Percentiles rank a stretch among this genome's conserved stretches.
These are phyloP conservation scores for Uncinocarpus reesii DNA, from an alignment of 2,329 filamentous ascomycete species.

Conservation along the genomic window DNA sequence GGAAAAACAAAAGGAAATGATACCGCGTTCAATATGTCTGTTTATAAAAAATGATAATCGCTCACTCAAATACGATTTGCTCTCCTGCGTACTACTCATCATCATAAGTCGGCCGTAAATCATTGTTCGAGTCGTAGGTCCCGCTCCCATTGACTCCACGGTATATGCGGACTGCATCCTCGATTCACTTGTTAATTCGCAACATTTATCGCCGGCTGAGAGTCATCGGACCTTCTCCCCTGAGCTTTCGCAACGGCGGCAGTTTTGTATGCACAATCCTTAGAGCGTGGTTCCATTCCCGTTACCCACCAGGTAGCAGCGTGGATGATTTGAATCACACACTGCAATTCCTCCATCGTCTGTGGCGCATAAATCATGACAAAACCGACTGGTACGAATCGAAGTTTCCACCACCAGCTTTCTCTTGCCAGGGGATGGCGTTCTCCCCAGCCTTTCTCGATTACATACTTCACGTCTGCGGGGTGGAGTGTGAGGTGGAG, in stretches of 20 bases:
- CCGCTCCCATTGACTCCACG: constrained; percentile 4
- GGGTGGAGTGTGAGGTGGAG: constrained; percentile 75
- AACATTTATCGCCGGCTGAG: neutral
- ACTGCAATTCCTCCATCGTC: constrained; percentile 55
- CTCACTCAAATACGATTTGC: too few relatives aligned
- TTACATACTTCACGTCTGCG: constrained; percentile 59
- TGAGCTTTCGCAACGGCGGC: neutral
- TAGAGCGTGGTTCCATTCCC: constrained; percentile 15
- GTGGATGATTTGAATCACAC: constrained; percentile 58
- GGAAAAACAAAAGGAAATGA: too few relatives aligned
- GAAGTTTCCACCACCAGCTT: constrained; percentile 53
- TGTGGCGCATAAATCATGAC: constrained; percentile 74
- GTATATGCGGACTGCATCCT: constrained; percentile 6
- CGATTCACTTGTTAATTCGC: neutral
- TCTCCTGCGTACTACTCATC: too few relatives aligned
- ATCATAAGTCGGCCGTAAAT: neutral
- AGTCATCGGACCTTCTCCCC: neutral
- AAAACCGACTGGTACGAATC: constrained; percentile 64
- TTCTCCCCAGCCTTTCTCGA: constrained; percentile 72
- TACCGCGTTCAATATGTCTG: too few relatives aligned
- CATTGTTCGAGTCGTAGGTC: neutral
- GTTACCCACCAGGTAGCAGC: constrained; percentile 58
- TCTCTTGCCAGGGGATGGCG: constrained; percentile 45
- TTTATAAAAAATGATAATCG: too few relatives aligned
- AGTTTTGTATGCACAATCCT: neutral